Evolutionary conservation across 1,284 basidiomycete species (phyloP).

Genomic region (Athelia psychrophila): DNA sequence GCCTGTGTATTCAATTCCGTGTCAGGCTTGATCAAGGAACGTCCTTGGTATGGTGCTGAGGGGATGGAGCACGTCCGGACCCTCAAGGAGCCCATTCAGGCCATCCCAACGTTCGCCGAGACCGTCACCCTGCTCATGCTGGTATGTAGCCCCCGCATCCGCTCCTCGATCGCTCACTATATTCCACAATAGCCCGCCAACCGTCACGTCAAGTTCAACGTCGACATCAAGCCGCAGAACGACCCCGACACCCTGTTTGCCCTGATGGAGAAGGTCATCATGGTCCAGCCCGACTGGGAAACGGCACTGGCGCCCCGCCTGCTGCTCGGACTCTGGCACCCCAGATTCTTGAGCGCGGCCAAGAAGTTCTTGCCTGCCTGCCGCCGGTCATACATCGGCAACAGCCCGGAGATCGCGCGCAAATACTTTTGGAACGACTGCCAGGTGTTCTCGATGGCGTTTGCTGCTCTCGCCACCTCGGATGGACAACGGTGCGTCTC

Average conservation of each 20-base stretch:
- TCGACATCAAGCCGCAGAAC: slow-evolving; percentile 95
- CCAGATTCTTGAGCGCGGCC: slow-evolving; percentile 82
- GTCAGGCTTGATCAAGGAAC: slow-evolving; percentile 66
- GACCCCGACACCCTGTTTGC: slow-evolving; percentile 85
- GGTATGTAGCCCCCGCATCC: slow-evolving; percentile 34
- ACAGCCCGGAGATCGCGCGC: slow-evolving; percentile 65
- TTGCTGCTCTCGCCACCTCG: slow-evolving; percentile 67
- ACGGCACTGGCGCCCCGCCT: slow-evolving; percentile 85
- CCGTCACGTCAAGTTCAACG: slow-evolving; percentile 82
- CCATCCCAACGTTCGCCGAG: slow-evolving; percentile 87
- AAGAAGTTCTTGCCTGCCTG: slow-evolving; percentile 79
- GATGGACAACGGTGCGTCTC: slow-evolving; percentile 64
- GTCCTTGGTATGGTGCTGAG: slow-evolving; percentile 66
- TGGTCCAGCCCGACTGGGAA: slow-evolving; percentile 74
- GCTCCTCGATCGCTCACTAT: slow-evolving; percentile 7
- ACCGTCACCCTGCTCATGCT: slow-evolving; percentile 81
- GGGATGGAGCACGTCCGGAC: slow-evolving; percentile 87
- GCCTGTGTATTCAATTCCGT: slow-evolving; percentile 13
- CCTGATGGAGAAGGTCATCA: slow-evolving; percentile 79
- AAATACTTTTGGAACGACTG: slow-evolving; percentile 92
- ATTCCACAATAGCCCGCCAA: slow-evolving; percentile 67
- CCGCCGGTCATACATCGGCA: slow-evolving; percentile 84
- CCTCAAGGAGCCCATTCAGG: slow-evolving; percentile 75
- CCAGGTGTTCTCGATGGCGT: slow-evolving; percentile 87
- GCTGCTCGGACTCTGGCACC: slow-evolving; percentile 91